Conservation (phyloP, 306 rosid genomes). For the Quercus rubra region DNA sequence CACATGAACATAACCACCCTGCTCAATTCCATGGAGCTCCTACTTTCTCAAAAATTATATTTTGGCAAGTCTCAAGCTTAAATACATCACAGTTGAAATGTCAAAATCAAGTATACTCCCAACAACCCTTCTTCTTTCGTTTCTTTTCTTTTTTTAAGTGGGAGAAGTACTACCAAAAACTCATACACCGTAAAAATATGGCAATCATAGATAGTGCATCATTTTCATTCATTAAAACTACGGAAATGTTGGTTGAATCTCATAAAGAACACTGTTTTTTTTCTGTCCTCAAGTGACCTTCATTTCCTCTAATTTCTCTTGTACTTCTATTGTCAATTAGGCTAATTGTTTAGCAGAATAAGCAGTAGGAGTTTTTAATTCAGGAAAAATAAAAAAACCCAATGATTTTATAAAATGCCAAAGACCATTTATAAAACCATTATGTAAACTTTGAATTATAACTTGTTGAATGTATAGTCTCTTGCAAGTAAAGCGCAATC, state of each 20-base stretch:
- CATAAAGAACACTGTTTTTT: constrained; percentile 27
- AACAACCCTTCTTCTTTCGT: too few relatives aligned
- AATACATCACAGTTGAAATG: not conserved
- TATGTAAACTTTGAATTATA: too few relatives aligned
- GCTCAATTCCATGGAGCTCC: not conserved
- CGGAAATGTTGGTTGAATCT: constrained; percentile 43
- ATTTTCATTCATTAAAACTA: constrained; percentile 47
- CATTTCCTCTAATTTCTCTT: not conserved
- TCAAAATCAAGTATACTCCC: not conserved
- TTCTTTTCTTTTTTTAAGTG: too few relatives aligned
- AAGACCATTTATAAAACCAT: too few relatives aligned
- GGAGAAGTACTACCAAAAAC: not conserved
- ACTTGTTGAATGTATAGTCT: too few relatives aligned
- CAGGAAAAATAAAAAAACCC: not conserved
- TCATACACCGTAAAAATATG: constrained; percentile 1
- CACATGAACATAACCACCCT: too few relatives aligned
- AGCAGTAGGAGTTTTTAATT: too few relatives aligned
- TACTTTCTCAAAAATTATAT: not conserved
- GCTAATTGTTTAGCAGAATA: too few relatives aligned
- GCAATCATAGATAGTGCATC: constrained; percentile 20
- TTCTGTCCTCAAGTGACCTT: not conserved
- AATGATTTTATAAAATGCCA: too few relatives aligned
- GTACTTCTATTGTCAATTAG: not conserved
- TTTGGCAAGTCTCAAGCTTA: not conserved
- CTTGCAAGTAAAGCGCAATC: too few relatives aligned